These are phyloP conservation scores for Candida yuanshanica DNA, from an alignment of 805 yeast species.

Conservation along the genomic window DNA sequence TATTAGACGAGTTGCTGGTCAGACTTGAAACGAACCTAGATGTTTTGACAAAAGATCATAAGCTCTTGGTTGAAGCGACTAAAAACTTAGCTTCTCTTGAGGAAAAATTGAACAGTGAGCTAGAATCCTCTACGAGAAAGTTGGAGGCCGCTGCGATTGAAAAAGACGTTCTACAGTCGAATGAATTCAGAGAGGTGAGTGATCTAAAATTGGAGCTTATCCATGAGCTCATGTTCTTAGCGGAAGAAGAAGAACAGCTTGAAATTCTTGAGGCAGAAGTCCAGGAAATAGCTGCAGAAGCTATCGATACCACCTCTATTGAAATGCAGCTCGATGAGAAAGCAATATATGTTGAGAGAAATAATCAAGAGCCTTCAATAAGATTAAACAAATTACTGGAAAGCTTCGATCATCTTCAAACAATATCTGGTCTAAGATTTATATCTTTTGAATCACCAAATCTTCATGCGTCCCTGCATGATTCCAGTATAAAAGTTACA, in stretches of 20 bases:
- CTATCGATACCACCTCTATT: slow-evolving; percentile 13
- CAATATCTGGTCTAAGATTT: slow-evolving; percentile 12
- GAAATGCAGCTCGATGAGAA: slow-evolving; percentile 15
- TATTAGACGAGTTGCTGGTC: slow-evolving; percentile 18
- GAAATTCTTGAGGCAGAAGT: slow-evolving; percentile 7
- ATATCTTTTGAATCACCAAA: slow-evolving; percentile 7
- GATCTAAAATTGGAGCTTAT: slow-evolving; percentile 9
- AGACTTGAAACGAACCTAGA: slow-evolving; percentile 14
- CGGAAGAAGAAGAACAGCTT: slow-evolving; percentile 3
- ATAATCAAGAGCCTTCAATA: slow-evolving; percentile 17
- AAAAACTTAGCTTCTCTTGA: slow-evolving; percentile 7
- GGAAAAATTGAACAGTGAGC: not conserved
- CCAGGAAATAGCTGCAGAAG: slow-evolving; percentile 4
- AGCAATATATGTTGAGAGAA: slow-evolving; percentile 10
- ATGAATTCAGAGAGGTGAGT: slow-evolving; percentile 11
- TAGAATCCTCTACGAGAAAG: not conserved
- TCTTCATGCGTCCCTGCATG: slow-evolving; percentile 5
- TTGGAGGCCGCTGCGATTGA: slow-evolving; percentile 4
- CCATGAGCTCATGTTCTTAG: slow-evolving; percentile 3
- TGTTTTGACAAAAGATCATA: slow-evolving; percentile 10
- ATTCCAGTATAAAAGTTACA: slow-evolving; percentile 6
- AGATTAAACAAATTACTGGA: slow-evolving; percentile 9
- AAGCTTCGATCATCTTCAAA: slow-evolving; percentile 10
- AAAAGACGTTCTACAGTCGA: slow-evolving; percentile 11
- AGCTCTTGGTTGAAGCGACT: not conserved